Evolutionary conservation across 2,329 filamentous ascomycete genomes (phyloP), one percentile per base, ranked within the genome.

Genomic region (Aphanocladium album): DNA sequence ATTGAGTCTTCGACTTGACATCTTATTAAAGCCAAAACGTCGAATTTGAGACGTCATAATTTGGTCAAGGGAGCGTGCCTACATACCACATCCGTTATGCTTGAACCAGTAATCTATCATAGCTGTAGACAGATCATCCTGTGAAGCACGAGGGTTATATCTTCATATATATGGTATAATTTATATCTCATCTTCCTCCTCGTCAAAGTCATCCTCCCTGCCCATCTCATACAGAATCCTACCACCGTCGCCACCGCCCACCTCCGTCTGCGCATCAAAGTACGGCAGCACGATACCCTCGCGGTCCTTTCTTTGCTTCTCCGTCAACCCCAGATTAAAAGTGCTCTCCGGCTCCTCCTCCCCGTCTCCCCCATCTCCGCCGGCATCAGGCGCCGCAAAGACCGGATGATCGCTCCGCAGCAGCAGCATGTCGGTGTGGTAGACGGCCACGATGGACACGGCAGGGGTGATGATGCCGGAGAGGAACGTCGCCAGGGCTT

Each of bases 191-290:
- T 97, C 93, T 69, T 97, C 92, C 70, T 96, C 92, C 62, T 96
- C 93, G 67, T 96, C 93, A 76, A 97, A 98, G 72, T 98, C 92
- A 74, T 99, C 95, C 77, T 98, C 95, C 64, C 87, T 84, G 1
- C 93, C 93, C 90, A 98, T 96, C 67, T 98, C 93, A 72, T 99
- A 99, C 69, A 99, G 71, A 65, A 99, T 99, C 63, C 93, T 83
- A 0, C 95, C 95, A 5, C 95, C 93, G 68, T 96, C 91, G 0
- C 93, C 93, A 0, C 85, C 83, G 1, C 87, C 88, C 56, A 86
- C 83, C 52, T 88, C 89, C 57, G 86, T 90, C 80, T 99, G 95
- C 25, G 95, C 95, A 78, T 99, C 95, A 74, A 96, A 97, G 73
- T 99, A 98, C 17, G 95, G 95, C 73, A 98, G 73, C 45, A 98